Evolutionary conservation across 148 eudicot genomes (phyloP), one percentile per base, ranked within the genome.

Genomic region (Vaccinium corymbosum): DNA sequence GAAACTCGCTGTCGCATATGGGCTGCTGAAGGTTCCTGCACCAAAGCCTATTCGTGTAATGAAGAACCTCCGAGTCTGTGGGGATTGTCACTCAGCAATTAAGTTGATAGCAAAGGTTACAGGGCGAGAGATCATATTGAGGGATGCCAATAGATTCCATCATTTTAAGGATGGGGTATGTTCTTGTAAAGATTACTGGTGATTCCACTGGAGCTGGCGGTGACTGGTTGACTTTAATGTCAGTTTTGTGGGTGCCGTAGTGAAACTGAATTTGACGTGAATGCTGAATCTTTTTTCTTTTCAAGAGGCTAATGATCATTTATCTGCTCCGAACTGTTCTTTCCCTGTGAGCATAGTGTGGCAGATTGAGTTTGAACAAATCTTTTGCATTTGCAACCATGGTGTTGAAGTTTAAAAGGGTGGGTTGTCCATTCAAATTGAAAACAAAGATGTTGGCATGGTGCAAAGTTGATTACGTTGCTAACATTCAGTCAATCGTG

Each of bases 81-180:
- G 93, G 52, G 93, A 91, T 73, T 91, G 90, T 85, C 93, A 88
- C 82, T 86, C 87, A 42, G 88, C 56, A 78, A 86, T 91, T 50
- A 91, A 88, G 56, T 79, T 89, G 22, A 85, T 91, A 82, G 88
- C 90, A 20, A 88, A 89, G 87, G 82, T 91, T 17, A 85, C 86
- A 25, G 78, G 85, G n/a, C 84, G 88, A 57, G 88, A 88, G 49
- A 87, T 91, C 78, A 86, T 89, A 80, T 76, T 91, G 79, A 85
- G 91, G 86, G 93, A 91, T 84, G 90, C 93, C 56, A 89, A 88
- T 75, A 84, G 93, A 81, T 91, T 91, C 81, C 91, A 91, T 80
- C 91, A 88, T 83, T 91, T 89, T 64, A 84, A 82, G 66, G 93
- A 88, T 32, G 91, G 93, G 12, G 70, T 53, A 6, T 89, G 93